Evolutionary conservation across 2,329 filamentous ascomycete genomes (phyloP).

Genomic region (Botrytis byssoidea): DNA sequence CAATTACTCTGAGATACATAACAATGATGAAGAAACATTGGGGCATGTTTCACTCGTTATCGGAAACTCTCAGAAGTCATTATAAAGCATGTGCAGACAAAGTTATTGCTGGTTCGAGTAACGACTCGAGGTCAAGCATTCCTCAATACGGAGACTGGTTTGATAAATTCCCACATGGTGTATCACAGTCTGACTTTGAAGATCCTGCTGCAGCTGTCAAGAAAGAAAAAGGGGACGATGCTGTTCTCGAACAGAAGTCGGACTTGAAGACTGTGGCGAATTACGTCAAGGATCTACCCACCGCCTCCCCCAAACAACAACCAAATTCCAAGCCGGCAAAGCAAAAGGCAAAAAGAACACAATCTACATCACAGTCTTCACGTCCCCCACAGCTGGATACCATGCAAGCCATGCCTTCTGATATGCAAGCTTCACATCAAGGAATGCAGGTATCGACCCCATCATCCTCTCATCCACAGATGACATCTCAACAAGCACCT

Average conservation of each 20-base stretch:
- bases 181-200: constrained; percentile 79
- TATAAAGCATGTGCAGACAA: constrained; percentile 84
- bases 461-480: constrained; percentile 22
- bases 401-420: constrained; percentile 30
- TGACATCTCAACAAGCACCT: constrained; percentile 10
- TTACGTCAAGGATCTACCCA: constrained; percentile 78
- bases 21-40: constrained; percentile 96
- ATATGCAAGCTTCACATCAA: constrained; percentile 25
- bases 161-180: constrained; percentile 87
- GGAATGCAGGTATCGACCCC: constrained; percentile 1
- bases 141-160: constrained; percentile 99
- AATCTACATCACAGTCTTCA: constrained; percentile 26
- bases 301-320: constrained; percentile 41
- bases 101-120: constrained; percentile 51
- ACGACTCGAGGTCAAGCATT: constrained; percentile 56
- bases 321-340: constrained; percentile 35
- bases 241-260: constrained; percentile 81
- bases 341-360: constrained; percentile 45
- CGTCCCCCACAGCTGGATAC: constrained; percentile 29
- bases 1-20: constrained; percentile 85
- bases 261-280: constrained; percentile 94
- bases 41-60: constrained; percentile 98
- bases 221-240: constrained; percentile 80
- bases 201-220: constrained; percentile 67
- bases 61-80: constrained; percentile 85